Percentiles rank a stretch among this genome's conserved stretches.
phyloP scores from a whole-genome alignment of 257 asterid species.

The Anisodus tanguticus region DNA sequence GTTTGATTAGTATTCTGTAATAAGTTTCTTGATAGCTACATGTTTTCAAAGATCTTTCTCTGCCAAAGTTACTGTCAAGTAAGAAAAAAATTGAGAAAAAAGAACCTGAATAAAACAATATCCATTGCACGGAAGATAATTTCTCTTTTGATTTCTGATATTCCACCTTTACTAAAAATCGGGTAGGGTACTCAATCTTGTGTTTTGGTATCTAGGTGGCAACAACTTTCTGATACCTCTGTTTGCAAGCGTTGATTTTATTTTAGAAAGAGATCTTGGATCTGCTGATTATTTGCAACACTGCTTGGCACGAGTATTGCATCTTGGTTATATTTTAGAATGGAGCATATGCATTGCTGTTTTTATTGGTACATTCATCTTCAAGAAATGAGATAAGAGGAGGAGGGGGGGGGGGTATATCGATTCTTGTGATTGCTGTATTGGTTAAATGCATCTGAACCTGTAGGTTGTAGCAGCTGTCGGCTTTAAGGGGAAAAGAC shows the following conservation, averaged over 20 bases:
- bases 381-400: neutral
- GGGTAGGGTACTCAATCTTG: neutral
- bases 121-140: neutral
- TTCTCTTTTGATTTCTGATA: neutral
- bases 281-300: conserved; percentile 23
- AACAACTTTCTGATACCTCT: neutral
- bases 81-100: neutral
- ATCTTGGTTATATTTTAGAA: conserved; percentile 1
- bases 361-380: too few relatives aligned
- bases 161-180: neutral
- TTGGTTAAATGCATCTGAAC: conserved; percentile 27
- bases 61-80: neutral
- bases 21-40: neutral
- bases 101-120: neutral
- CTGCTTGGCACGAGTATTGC: neutral
- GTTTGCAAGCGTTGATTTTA: neutral
- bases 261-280: neutral
- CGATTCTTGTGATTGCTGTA: neutral
- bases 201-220: conserved; percentile 5
- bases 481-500: conserved; percentile 79
- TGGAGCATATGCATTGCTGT: neutral
- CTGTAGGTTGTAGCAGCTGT: conserved; percentile 95
- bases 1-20: neutral
- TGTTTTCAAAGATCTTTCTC: neutral
- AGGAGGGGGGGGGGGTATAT: neutral